These are phyloP conservation scores for Juglanconis sp. DNA, from an alignment of 2,329 filamentous ascomycete genomes.

Conservation along the genomic window DNA sequence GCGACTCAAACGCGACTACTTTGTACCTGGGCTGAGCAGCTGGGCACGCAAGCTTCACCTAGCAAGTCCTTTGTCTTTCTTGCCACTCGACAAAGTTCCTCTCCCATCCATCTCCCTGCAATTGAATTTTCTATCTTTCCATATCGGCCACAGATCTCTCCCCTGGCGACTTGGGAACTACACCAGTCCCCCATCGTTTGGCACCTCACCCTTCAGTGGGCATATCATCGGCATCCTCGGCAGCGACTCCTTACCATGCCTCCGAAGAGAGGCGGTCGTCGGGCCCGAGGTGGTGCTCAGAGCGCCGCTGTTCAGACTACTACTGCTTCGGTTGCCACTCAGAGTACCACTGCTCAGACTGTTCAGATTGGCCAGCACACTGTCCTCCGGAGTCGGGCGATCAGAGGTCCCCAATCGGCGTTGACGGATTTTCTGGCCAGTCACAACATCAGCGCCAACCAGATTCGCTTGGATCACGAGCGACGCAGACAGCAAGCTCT, in stretches of 20 bases:
- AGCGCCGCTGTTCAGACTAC: not conserved
- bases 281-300: not conserved
- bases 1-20: not conserved
- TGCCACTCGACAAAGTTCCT: not conserved
- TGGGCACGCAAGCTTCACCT: not conserved
- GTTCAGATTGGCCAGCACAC: constrained; percentile 1
- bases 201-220: too few relatives aligned
- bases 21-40: too few relatives aligned
- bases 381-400: constrained; percentile 9
- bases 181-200: too few relatives aligned
- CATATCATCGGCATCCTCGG: not conserved
- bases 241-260: not conserved
- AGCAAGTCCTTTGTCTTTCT: not conserved
- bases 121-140: too few relatives aligned
- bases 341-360: not conserved
- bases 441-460: constrained; percentile 66
- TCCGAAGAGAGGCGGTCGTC: not conserved
- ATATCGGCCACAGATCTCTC: too few relatives aligned
- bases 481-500: constrained; percentile 41
- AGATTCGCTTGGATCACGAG: constrained; percentile 51
- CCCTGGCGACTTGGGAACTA: too few relatives aligned
- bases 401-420: constrained; percentile 40
- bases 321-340: not conserved
- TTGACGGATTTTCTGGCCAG: constrained; percentile 56
- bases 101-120: too few relatives aligned